A percentile compares a stretch with the other conserved stretches of the same genome.
Conservation (phyloP, 768 basidiomycete genomes). For the Lentinula boryana region DNA sequence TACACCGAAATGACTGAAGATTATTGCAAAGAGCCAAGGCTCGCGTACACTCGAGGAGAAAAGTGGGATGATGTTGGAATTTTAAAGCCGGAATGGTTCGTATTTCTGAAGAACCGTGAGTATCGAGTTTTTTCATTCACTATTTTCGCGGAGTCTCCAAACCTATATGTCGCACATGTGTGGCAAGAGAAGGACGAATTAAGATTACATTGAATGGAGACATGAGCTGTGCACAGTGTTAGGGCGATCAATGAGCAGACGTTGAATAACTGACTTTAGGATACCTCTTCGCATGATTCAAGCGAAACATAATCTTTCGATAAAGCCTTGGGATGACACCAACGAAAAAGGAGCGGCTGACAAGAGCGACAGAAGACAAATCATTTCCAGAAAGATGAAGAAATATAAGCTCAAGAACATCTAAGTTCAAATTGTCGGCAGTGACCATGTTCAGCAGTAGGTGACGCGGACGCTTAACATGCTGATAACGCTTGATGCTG, state of each 20-base stretch:
- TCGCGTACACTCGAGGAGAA: conserved; percentile 45
- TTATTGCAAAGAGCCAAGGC: conserved; percentile 46
- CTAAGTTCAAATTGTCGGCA: conserved; percentile 62
- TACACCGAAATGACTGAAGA: conserved; percentile 52
- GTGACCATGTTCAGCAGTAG: conserved; percentile 41
- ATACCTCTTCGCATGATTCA: conserved; percentile 54
- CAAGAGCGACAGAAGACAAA: conserved; percentile 55
- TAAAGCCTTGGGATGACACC: conserved; percentile 64
- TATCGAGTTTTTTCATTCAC: not conserved
- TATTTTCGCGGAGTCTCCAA: conserved; percentile 10
- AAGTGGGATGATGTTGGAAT: conserved; percentile 32
- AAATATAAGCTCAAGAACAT: conserved; percentile 70
- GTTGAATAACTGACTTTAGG: conserved; percentile 31
- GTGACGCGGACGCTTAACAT: too few species aligned
- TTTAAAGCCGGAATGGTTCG: conserved; percentile 33
- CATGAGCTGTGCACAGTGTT: conserved; percentile 25
- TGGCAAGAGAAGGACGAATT: conserved; percentile 44
- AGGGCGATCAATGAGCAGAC: not conserved
- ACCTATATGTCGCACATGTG: conserved; percentile 61
- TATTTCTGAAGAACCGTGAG: conserved; percentile 33
- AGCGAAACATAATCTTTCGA: conserved; percentile 45
- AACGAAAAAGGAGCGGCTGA: conserved; percentile 59
- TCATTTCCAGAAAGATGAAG: conserved; percentile 46
- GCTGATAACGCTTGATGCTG: not conserved
- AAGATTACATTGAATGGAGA: conserved; percentile 60